Conservation (phyloP, 1,284 basidiomycete genomes). For the Boletus semigastroideus region DNA sequence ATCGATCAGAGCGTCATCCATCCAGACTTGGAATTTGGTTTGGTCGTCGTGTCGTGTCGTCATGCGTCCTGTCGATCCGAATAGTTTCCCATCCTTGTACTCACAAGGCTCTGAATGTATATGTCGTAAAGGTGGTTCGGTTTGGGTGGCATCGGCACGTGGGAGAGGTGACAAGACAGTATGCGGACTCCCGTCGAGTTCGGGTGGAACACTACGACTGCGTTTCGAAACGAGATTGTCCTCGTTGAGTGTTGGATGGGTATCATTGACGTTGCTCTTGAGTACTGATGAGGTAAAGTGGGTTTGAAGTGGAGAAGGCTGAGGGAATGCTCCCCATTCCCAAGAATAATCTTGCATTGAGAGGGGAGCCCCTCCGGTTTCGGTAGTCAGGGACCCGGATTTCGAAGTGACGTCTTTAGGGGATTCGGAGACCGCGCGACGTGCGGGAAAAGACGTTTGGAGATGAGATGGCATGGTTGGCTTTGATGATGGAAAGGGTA, state of each 20-base stretch:
- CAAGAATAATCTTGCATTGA: conserved; percentile 69
- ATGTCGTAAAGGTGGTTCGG: conserved; percentile 5
- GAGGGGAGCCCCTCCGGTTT: conserved; percentile 5
- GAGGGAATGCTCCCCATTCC: conserved; percentile 87
- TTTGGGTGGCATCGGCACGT: conserved; percentile 33
- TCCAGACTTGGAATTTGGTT: conserved; percentile 52
- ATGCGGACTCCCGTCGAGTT: conserved; percentile 43
- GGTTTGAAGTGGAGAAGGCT: conserved; percentile 63
- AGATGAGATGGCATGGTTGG: conserved; percentile 22
- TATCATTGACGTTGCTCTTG: conserved; percentile 19
- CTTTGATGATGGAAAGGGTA: conserved; percentile 22
- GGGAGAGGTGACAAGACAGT: conserved; percentile 35
- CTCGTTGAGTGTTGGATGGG: conserved; percentile 27
- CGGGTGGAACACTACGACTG: conserved; percentile 58
- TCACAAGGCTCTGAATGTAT: conserved; percentile 1
- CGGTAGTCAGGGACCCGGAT: conserved; percentile 5
- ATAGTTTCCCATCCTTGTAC: conserved; percentile 22
- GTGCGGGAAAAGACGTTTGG: conserved; percentile 21
- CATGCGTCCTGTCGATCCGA: conserved; percentile 54
- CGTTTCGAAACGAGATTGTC: conserved; percentile 34
- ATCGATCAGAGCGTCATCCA: conserved; percentile 52
- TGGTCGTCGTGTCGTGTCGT: conserved; percentile 51
- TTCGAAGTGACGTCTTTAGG: conserved; percentile 14
- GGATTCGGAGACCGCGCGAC: conserved; percentile 30
- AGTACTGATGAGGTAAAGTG: conserved; percentile 43